Evolutionary conservation across 805 yeast genomes (phyloP), one percentile per base, ranked within the genome.

Genomic region (Diddensiella transvaalensis): DNA sequence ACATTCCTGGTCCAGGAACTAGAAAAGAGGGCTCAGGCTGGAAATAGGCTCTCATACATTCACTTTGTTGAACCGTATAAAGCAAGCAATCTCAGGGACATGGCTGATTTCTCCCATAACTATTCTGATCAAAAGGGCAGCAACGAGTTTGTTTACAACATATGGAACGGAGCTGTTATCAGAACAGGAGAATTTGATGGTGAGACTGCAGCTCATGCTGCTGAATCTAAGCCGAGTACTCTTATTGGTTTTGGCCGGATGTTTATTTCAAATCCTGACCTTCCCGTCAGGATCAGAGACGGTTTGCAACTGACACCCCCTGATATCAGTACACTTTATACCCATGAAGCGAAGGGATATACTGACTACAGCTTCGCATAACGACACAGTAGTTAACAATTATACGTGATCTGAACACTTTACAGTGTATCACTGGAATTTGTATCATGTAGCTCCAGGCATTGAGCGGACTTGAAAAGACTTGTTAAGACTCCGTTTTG

Each of bases 201-300:
- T 15, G 41, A 38, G 6, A 43, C 48, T 4, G 41, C 51, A 15
- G 53, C 56, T 13, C 63, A 63, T 23, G n/a, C 30, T 24, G 63
- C 68, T 23, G 66, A 68, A 30, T 50, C 26, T 6, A 53, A 53
- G 29, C 42, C 39, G 36, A 36, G 36, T 19, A 32, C 49, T 8
- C 30, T 69, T 36, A 56, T 73, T 30, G 77, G 70, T 1, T 60
- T 69, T 51, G 82, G 82, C 26, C 71, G 83, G 51, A 66, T 63
- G 48, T 78, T 71, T 60, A 71, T 76, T 42, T 63, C 81, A 23
- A 80, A 79, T 63, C 83, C 84, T 1, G 85, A 80, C 57, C 59
- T 80, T 26, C 74, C 71, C 18, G 56, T 64, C 15, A 66, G 80
- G 51, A 48, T 79, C 36, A 62, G 68, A 51, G 61, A 73, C 22